Conservation (phyloP, 2,329 filamentous ascomycete species). For the Penicillium capsulatum region DNA sequence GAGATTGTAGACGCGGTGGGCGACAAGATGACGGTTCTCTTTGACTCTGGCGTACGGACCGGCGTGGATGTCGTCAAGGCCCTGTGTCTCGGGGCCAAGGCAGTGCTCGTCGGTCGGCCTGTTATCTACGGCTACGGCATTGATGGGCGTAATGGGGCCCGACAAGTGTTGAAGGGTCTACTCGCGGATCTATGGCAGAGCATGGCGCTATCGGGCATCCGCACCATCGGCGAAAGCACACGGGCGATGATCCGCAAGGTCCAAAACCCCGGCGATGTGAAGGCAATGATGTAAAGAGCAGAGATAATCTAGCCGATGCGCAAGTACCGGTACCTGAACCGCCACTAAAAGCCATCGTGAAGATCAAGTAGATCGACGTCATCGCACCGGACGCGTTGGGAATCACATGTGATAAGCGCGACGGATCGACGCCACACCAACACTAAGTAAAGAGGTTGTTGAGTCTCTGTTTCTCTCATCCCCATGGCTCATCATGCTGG, state of each 20-base stretch:
- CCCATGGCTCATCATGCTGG: conserved; percentile 16
- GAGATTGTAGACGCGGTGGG: conserved; percentile 60
- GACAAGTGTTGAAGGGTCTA: conserved; percentile 49
- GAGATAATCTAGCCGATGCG: background rate
- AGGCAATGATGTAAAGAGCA: conserved; percentile 30
- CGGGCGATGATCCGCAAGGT: conserved; percentile 33
- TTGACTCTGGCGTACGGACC: conserved; percentile 50
- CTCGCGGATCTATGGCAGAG: conserved; percentile 54
- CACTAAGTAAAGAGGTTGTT: background rate
- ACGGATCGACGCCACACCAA: background rate
- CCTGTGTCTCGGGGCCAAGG: conserved; percentile 53
- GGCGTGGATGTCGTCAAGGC: conserved; percentile 52
- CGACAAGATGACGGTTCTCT: conserved; percentile 45
- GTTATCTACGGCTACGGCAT: conserved; percentile 57
- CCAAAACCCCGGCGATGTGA: conserved; percentile 35
- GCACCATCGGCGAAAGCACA: conserved; percentile 34
- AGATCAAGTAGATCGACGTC: conserved; percentile 6
- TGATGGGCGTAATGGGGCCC: conserved; percentile 53
- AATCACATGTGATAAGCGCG: conserved; percentile 14
- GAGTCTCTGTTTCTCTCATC: background rate
- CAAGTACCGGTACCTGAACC: conserved; percentile 8
- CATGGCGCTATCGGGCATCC: conserved; percentile 53
- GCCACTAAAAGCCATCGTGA: background rate
- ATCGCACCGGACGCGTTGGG: conserved; percentile 13
- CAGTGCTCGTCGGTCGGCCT: conserved; percentile 55